Evolutionary conservation across 768 basidiomycete species (phyloP).

Genomic region (Coprinellus aureogranulatus): DNA sequence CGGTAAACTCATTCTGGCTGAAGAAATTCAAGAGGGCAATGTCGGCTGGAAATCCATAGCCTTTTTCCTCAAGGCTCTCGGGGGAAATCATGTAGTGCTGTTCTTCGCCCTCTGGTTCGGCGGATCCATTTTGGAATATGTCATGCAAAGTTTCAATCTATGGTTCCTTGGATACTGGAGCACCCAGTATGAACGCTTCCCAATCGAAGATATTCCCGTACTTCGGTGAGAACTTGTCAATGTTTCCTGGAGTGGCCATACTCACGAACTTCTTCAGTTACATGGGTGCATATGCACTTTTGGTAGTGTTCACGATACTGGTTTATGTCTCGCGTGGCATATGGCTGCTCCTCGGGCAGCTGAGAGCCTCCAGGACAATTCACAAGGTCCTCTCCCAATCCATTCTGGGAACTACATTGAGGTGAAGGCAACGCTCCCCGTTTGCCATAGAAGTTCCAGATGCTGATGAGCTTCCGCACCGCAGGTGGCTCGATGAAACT

Average conservation of each 20-base stretch:
- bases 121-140: conserved; percentile 21
- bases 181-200: conserved; percentile 39
- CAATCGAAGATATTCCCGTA: conserved; percentile 32
- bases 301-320: conserved; percentile 9
- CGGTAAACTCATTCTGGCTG: conserved; percentile 57
- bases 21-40: conserved; percentile 58
- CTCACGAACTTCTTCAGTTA: conserved; percentile 35
- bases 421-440: conserved; percentile 57
- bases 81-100: conserved; percentile 28
- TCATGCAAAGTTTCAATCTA: conserved; percentile 26
- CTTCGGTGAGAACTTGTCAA: conserved; percentile 28
- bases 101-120: conserved; percentile 28
- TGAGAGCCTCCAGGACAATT: conserved; percentile 55
- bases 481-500: conserved; percentile 50
- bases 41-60: conserved; percentile 48
- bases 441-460: conserved; percentile 4
- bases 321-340: conserved; percentile 33
- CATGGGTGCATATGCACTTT: conserved; percentile 27
- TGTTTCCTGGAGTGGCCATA: neutral
- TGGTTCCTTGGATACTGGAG: conserved; percentile 46
- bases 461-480: neutral
- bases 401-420: conserved; percentile 58
- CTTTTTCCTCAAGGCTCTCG: conserved; percentile 32
- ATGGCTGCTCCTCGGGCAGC: conserved; percentile 43
- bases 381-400: conserved; percentile 52